These are phyloP conservation scores for Fraxinus sp. DNA, from an alignment of 305 asterid genomes.

Conservation along the genomic window DNA sequence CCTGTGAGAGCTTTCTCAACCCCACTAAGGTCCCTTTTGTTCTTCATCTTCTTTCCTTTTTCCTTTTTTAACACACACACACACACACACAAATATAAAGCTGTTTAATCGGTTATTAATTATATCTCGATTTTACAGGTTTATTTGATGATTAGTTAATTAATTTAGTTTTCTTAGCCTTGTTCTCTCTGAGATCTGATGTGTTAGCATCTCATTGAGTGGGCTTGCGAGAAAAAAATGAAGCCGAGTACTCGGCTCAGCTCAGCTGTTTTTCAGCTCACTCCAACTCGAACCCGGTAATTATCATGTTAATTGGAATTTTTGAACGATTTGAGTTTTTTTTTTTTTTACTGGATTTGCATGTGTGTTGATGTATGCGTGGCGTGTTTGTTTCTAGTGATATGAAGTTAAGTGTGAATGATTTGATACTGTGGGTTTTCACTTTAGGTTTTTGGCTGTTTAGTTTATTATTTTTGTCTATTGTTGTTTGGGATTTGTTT, in stretches of 20 bases:
- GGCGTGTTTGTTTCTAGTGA: conserved; percentile 3
- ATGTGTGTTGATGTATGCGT: not conserved
- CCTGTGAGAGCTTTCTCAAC: conserved; percentile 26
- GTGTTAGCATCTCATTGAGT: conserved; percentile 20
- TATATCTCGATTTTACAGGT: not conserved
- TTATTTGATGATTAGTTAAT: not conserved
- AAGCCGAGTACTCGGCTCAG: conserved; percentile 67
- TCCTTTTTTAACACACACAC: not conserved
- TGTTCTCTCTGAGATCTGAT: conserved; percentile 42
- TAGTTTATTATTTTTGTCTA: conserved; percentile 16
- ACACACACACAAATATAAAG: not conserved
- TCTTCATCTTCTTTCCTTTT: not conserved
- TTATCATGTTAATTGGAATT: not conserved
- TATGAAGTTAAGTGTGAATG: not conserved
- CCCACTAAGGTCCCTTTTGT: conserved; percentile 13
- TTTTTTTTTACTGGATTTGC: conserved; percentile 8
- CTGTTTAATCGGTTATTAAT: not conserved
- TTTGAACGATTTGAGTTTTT: not conserved
- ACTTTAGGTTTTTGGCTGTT: conserved; percentile 9
- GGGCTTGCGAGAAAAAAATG: conserved; percentile 36
- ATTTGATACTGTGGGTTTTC: conserved; percentile 21
- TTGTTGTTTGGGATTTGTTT: conserved; percentile 22
- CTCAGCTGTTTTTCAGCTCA: conserved; percentile 84
- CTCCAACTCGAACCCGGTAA: conserved; percentile 90
- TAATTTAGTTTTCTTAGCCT: conserved; percentile 12